Evolutionary conservation across 106 monocot species (phyloP).

Genomic region (Hemerocallis citrina): DNA sequence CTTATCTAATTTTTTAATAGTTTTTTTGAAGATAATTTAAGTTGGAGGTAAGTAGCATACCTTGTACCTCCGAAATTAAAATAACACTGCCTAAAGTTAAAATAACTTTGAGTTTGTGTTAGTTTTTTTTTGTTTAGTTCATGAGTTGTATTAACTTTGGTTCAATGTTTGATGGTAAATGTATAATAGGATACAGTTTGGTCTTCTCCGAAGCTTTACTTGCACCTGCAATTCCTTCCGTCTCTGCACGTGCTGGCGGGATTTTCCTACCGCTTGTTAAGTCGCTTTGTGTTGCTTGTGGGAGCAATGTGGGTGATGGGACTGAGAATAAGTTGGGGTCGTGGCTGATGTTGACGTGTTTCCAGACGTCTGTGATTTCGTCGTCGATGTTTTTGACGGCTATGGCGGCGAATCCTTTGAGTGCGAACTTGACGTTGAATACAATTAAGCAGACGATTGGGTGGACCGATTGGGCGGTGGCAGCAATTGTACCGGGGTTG

Average conservation of each 20-base stretch:
- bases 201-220: constrained; percentile 92
- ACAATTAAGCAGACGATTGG: constrained; percentile 78
- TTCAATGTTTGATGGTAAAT: too few species aligned
- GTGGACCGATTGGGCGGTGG: constrained; percentile 98
- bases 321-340: constrained; percentile 80
- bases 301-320: constrained; percentile 76
- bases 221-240: constrained; percentile 84
- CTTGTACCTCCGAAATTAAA: too few species aligned
- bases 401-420: constrained; percentile 91
- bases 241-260: constrained; percentile 87
- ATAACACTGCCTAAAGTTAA: too few species aligned
- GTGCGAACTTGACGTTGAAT: constrained; percentile 63
- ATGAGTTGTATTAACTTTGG: too few species aligned
- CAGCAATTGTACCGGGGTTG: constrained; percentile 81
- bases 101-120: too few species aligned
- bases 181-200: constrained; percentile 85
- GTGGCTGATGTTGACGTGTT: constrained; percentile 99
- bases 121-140: too few species aligned
- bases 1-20: too few species aligned
- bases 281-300: constrained; percentile 84
- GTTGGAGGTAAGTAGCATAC: too few species aligned
- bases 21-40: too few species aligned
- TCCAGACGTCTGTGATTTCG: constrained; percentile 90
- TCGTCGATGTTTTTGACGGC: constrained; percentile 95
- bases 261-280: constrained; percentile 96